These are phyloP conservation scores for Fusarium acutatum DNA, from an alignment of 2,329 filamentous ascomycete genomes.

Conservation along the genomic window DNA sequence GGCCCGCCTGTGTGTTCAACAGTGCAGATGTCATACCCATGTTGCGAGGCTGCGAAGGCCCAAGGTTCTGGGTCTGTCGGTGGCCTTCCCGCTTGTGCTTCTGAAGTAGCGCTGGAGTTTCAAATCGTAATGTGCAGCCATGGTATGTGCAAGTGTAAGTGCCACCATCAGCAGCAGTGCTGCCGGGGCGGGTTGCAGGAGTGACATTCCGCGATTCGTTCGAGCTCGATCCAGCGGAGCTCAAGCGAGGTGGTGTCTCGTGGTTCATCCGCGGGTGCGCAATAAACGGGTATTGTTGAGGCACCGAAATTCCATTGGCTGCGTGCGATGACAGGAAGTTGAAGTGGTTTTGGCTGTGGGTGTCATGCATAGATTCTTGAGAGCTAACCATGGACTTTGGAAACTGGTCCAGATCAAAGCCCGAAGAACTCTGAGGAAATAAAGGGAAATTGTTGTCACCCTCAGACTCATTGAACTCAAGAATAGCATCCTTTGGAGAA, in stretches of 20 bases:
- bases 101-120: conserved; percentile 85
- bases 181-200: conserved; percentile 59
- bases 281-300: conserved; percentile 63
- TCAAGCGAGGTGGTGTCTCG: conserved; percentile 50
- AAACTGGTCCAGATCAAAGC: conserved; percentile 53
- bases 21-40: conserved; percentile 60
- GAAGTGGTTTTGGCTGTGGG: conserved; percentile 34
- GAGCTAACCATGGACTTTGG: conserved; percentile 45
- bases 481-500: conserved; percentile 88
- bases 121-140: conserved; percentile 87
- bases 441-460: conserved; percentile 75
- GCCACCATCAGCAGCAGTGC: conserved; percentile 78
- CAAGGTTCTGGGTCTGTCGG: conserved; percentile 70
- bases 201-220: conserved; percentile 45
- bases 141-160: conserved; percentile 98
- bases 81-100: conserved; percentile 97
- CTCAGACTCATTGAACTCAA: conserved; percentile 83
- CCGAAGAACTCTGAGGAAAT: conserved; percentile 70
- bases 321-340: conserved; percentile 48
- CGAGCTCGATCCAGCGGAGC: conserved; percentile 54
- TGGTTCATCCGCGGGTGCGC: conserved; percentile 48
- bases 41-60: conserved; percentile 41
- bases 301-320: conserved; percentile 52
- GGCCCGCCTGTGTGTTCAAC: conserved; percentile 88
- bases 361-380: conserved; percentile 30